Percentiles rank a stretch among this genome's conserved stretches.
Conservation (phyloP, 371 early-diverging fungal genomes). For the Mortierella sp. region DNA sequence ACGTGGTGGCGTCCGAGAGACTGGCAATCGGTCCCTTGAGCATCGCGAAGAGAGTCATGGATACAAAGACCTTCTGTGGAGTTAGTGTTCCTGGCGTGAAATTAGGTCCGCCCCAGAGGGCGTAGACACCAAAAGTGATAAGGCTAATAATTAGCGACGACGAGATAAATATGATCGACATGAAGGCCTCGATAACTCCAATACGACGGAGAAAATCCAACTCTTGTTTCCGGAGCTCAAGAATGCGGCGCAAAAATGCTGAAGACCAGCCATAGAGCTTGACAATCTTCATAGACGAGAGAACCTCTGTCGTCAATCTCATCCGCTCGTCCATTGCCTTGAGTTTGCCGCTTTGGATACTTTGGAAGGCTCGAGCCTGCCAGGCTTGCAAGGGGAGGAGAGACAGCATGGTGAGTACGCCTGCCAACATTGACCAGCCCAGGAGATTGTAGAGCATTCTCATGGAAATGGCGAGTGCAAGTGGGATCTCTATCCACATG, state of each 20-base stretch:
- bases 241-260: constrained; percentile 61
- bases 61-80: constrained; percentile 13
- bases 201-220: constrained; percentile 1
- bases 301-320: constrained; percentile 64
- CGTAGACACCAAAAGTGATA: constrained; percentile 10
- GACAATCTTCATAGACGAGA: constrained; percentile 61
- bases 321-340: constrained; percentile 72
- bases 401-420: constrained; percentile 28
- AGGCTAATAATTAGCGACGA: constrained; percentile 10
- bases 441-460: constrained; percentile 61
- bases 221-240: constrained; percentile 13
- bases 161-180: constrained; percentile 20
- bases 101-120: constrained; percentile 20
- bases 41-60: constrained; percentile 15
- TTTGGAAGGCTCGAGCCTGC: constrained; percentile 27
- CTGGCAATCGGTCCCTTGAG: constrained; percentile 8
- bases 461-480: constrained; percentile 52
- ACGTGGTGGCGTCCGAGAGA: constrained; percentile 16
- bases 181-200: constrained; percentile 8
- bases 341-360: constrained; percentile 32
- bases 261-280: constrained; percentile 62
- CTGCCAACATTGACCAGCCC: constrained; percentile 45
- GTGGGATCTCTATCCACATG: constrained; percentile 43
- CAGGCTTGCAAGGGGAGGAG: constrained; percentile 31
- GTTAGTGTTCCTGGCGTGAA: constrained; percentile 17